A percentile compares a stretch with the other conserved stretches of the same genome.
Evolutionary conservation across 306 rosid genomes (phyloP).

Genomic region (Castanea crenata): DNA sequence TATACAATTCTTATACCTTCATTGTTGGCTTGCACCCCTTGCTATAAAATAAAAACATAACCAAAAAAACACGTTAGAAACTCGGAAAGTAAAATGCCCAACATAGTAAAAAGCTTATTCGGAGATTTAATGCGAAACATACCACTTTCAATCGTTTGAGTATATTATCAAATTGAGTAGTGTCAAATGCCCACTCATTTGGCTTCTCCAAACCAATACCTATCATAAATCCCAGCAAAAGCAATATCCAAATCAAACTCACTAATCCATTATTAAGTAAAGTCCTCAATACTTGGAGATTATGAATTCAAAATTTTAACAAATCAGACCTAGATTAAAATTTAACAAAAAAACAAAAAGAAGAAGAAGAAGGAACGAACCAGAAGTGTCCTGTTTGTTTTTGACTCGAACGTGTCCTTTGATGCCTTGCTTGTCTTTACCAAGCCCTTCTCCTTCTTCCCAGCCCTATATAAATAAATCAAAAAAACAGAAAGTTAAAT

Average conservation of each 20-base stretch:
- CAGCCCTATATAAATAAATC: conserved; percentile 53
- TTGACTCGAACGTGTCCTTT: conserved; percentile 75
- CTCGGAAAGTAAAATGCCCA: neutral
- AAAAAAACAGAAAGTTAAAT: neutral
- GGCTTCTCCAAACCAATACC: conserved; percentile 92
- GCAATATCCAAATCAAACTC: neutral
- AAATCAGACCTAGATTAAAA: neutral
- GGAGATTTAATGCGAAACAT: conserved; percentile 10
- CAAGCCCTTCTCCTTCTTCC: conserved; percentile 99
- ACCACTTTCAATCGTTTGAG: conserved; percentile 98
- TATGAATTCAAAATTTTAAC: neutral
- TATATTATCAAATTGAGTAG: conserved; percentile 81
- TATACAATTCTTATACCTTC: conserved; percentile 37
- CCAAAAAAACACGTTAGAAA: neutral
- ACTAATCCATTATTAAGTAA: neutral
- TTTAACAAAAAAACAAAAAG: neutral
- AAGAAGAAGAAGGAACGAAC: conserved; percentile 29
- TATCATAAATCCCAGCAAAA: conserved; percentile 7
- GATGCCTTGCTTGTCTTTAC: conserved; percentile 94
- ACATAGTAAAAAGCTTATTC: neutral
- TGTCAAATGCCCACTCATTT: conserved; percentile 91
- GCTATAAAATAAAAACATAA: conserved; percentile 33
- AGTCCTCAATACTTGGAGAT: neutral
- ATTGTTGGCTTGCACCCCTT: conserved; percentile 53
- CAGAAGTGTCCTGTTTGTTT: conserved; percentile 86